These are phyloP conservation scores for Epipyxis sp. DNA, from an alignment of 108 stramenopile genomes.

Conservation along the genomic window DNA sequence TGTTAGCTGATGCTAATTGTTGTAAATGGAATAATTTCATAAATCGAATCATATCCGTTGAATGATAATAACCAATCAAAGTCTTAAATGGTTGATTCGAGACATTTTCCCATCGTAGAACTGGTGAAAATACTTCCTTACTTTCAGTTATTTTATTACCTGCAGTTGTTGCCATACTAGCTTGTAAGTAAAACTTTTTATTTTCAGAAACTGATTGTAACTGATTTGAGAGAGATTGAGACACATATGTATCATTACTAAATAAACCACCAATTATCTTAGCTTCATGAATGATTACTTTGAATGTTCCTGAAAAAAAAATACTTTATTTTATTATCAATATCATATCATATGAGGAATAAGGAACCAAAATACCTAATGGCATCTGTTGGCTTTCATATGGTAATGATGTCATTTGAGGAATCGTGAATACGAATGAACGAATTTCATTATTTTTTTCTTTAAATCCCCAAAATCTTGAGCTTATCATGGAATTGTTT, in stretches of 20 bases:
- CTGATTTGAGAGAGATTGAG: slow-evolving; percentile 13
- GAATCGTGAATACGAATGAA: slow-evolving; percentile 22
- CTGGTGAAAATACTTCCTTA: neutral
- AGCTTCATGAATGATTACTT: slow-evolving; percentile 15
- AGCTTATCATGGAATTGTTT: no score
- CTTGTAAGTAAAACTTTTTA: slow-evolving; percentile 17
- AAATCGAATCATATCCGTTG: no score
- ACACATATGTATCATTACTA: neutral
- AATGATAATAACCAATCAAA: neutral
- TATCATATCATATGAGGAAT: no score
- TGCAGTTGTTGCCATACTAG: neutral
- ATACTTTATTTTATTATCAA: no score
- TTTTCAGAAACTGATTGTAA: slow-evolving; percentile 20
- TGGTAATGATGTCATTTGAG: neutral
- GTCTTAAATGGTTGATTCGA: neutral
- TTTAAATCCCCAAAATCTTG: slow-evolving; percentile 27
- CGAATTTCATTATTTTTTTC: neutral
- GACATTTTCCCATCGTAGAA: neutral
- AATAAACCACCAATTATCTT: neutral
- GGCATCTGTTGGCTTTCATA: neutral
- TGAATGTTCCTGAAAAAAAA: neutral
- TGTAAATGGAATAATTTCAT: no score
- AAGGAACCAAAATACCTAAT: no score
- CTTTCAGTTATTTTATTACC: neutral
- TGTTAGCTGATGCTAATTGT: no score